Percentiles rank a stretch among this genome's conserved stretches.
Conservation (phyloP, 371 early-diverging fungal genomes). For the Lichtheimia ramosa region DNA sequence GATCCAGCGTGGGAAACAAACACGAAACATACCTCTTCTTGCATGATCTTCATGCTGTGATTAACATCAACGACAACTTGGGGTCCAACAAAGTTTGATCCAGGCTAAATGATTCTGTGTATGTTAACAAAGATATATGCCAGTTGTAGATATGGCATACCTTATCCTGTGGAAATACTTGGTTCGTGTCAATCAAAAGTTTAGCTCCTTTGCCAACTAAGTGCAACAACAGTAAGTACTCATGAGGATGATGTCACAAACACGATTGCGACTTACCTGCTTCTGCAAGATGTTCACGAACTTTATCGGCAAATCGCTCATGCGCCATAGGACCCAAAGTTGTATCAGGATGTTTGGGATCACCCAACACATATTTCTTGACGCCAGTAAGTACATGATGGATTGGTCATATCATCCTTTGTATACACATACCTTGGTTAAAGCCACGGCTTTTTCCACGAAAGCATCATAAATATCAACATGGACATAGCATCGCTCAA, state of each 20-base stretch:
- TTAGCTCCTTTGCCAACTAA: slow-evolving; percentile 68
- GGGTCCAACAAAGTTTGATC: slow-evolving; percentile 75
- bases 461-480: slow-evolving; percentile 73
- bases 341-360: slow-evolving; percentile 64
- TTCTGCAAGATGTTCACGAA: slow-evolving; percentile 69
- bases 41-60: slow-evolving; percentile 79
- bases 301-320: slow-evolving; percentile 64
- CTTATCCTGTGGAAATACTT: slow-evolving; percentile 63
- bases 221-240: not conserved
- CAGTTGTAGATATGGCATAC: slow-evolving; percentile 14
- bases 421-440: slow-evolving; percentile 50
- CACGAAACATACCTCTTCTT: slow-evolving; percentile 58
- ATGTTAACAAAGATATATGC: not conserved
- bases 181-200: slow-evolving; percentile 57
- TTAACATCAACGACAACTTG: slow-evolving; percentile 74
- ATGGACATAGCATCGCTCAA: slow-evolving; percentile 87
- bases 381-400: not conserved
- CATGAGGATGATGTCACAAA: too few relatives aligned
- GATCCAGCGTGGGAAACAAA: not conserved
- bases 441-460: slow-evolving; percentile 63
- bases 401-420: not conserved
- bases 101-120: slow-evolving; percentile 25
- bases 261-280: slow-evolving; percentile 46
- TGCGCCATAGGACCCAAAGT: slow-evolving; percentile 85
- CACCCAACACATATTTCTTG: slow-evolving; percentile 59